Conservation (phyloP, 495 filamentous ascomycete species). For the Penicillium pancosmium region DNA sequence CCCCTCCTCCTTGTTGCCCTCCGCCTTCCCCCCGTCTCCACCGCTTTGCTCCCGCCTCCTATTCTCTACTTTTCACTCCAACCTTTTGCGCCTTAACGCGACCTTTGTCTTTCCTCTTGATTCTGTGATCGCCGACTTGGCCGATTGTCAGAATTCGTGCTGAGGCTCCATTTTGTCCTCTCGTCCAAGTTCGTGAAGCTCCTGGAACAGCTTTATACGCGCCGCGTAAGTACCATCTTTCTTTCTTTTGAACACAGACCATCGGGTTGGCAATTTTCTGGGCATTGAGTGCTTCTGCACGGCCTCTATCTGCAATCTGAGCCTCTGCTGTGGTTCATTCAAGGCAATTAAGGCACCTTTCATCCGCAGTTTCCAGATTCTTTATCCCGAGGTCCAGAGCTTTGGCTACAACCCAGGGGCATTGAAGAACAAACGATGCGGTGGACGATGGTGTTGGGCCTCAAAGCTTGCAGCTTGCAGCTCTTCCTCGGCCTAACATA, state of each 20-base stretch:
- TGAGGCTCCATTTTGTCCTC: constrained; percentile 1
- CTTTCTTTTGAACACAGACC: constrained; percentile 8
- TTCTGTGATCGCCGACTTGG: constrained; percentile 11
- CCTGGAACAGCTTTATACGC: constrained; percentile 12
- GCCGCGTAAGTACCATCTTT: constrained; percentile 27
- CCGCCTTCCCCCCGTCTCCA: constrained; percentile 9
- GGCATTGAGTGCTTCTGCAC: background rate
- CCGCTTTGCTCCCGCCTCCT: constrained; percentile 34
- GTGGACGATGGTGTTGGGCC: background rate
- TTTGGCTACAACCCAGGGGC: background rate
- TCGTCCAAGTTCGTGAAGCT: constrained; percentile 23
- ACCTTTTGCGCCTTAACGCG: constrained; percentile 11
- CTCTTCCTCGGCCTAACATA: background rate
- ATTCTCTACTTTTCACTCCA: constrained; percentile 29
- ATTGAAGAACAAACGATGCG: background rate
- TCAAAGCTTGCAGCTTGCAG: constrained; percentile 1
- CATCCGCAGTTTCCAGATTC: background rate
- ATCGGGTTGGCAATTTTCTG: background rate
- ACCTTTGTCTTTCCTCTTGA: constrained; percentile 14
- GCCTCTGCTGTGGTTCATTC: background rate
- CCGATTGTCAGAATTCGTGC: constrained; percentile 4
- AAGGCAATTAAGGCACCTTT: background rate
- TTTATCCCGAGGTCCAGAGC: background rate
- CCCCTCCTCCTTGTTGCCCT: constrained; percentile 5
- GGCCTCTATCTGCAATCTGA: background rate